A percentile compares a stretch with the other conserved stretches of the same genome.
phyloP scores from a whole-genome alignment of 2,329 filamentous ascomycete species.

The Harringtonia aguacate region DNA sequence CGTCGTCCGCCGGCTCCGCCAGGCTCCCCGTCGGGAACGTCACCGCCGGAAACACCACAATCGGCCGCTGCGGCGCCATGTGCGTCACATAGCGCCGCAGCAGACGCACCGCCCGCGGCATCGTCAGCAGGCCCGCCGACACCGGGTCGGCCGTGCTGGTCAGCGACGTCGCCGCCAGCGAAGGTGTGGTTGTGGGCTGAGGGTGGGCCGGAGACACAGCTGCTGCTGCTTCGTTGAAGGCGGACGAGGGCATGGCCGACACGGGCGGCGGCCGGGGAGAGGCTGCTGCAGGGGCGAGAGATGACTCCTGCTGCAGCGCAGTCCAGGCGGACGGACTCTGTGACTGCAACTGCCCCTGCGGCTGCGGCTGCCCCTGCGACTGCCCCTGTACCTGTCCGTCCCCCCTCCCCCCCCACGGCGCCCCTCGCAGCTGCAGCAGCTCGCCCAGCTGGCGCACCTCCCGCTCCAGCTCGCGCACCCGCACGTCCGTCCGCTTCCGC shows the following conservation, averaged over 20 bases:
- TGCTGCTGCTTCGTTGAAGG: too few relatives aligned
- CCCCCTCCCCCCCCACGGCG: too few relatives aligned
- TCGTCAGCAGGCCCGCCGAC: conserved; percentile 5
- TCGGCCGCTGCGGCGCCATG: conserved; percentile 10
- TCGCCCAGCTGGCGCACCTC: conserved; percentile 52
- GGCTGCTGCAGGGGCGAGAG: too few relatives aligned
- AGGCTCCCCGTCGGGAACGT: too few relatives aligned
- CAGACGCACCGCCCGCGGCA: conserved; percentile 4
- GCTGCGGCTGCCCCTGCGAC: not conserved
- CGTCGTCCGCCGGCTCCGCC: too few relatives aligned
- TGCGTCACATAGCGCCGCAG: conserved; percentile 5
- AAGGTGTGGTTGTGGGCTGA: not conserved
- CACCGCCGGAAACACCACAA: conserved; percentile 9
- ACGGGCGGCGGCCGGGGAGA: too few relatives aligned
- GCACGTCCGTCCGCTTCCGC: conserved; percentile 41
- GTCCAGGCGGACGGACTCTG: too few relatives aligned
- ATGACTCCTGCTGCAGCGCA: too few relatives aligned
- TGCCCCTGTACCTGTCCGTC: too few relatives aligned
- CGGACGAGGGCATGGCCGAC: too few relatives aligned
- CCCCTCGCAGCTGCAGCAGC: conserved; percentile 1
- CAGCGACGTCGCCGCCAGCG: not conserved
- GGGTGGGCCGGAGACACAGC: too few relatives aligned
- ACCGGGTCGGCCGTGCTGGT: conserved; percentile 3
- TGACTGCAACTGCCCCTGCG: too few relatives aligned
- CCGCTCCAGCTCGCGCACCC: conserved; percentile 67